Evolutionary conservation across 148 eudicot genomes (phyloP).

Genomic region (Amaranthus cruentus): DNA sequence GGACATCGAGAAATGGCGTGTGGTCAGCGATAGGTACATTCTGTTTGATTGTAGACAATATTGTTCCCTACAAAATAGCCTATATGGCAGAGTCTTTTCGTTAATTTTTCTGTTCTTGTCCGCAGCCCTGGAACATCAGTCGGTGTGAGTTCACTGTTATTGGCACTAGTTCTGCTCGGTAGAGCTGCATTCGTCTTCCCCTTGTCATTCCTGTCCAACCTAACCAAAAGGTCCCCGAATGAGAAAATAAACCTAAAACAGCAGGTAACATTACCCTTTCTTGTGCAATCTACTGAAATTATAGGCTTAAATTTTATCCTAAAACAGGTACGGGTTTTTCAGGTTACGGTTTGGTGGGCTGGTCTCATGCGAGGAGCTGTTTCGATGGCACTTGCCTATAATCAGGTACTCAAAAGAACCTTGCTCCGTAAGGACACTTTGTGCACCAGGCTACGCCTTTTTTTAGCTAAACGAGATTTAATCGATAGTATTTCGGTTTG

Average conservation of each 20-base stretch:
- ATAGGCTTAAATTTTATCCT: too few relatives aligned
- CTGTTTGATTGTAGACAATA: background rate
- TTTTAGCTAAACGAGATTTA: too few relatives aligned
- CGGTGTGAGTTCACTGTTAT: conserved; percentile 60
- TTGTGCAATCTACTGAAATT: too few relatives aligned
- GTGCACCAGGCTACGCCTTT: too few relatives aligned
- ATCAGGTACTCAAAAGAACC: conserved; percentile 50
- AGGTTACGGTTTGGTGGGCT: conserved; percentile 97
- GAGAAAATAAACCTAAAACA: conserved; percentile 54
- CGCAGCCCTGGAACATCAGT: conserved; percentile 76
- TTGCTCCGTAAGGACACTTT: too few relatives aligned
- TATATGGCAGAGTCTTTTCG: background rate
- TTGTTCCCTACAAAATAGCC: background rate
- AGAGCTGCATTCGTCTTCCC: conserved; percentile 91
- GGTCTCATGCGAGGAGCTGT: conserved; percentile 99
- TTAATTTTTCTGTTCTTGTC: conserved; percentile 10
- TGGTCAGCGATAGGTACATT: conserved; percentile 56
- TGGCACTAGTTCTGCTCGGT: conserved; percentile 71
- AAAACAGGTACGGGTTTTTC: background rate
- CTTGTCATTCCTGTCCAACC: conserved; percentile 61
- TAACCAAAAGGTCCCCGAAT: conserved; percentile 37
- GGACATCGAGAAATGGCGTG: conserved; percentile 86
- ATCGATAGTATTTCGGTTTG: background rate
- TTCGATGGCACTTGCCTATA: conserved; percentile 94
- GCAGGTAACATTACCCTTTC: conserved; percentile 39